Percentiles rank a stretch among this genome's conserved stretches.
Evolutionary conservation across 805 yeast species (phyloP).

Genomic region (Metschnikowia lunata): DNA sequence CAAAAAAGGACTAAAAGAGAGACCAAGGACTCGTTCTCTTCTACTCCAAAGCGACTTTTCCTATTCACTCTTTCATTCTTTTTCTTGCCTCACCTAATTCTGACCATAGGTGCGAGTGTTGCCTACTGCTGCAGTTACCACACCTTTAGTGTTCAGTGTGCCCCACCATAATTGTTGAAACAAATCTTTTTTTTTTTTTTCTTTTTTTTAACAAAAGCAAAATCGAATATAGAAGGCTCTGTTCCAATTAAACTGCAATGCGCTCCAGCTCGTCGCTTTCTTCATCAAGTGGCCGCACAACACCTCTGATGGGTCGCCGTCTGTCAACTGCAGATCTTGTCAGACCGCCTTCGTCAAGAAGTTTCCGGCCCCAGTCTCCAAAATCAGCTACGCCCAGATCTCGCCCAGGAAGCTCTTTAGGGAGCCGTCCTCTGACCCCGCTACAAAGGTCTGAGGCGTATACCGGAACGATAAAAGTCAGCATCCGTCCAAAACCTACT

Average conservation of each 20-base stretch:
- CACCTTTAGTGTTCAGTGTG: too few relatives aligned
- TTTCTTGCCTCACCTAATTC: too few relatives aligned
- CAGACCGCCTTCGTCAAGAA: slow-evolving; percentile 29
- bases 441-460: slow-evolving; percentile 40
- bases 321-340: slow-evolving; percentile 19
- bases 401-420: slow-evolving; percentile 35
- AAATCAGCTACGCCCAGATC: slow-evolving; percentile 19
- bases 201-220: too few relatives aligned
- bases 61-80: too few relatives aligned
- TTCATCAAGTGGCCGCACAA: slow-evolving; percentile 15
- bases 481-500: slow-evolving; percentile 71
- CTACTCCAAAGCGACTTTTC: too few relatives aligned
- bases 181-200: too few relatives aligned
- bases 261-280: slow-evolving; percentile 17
- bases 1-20: too few relatives aligned
- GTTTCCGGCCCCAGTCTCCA: slow-evolving; percentile 31
- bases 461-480: slow-evolving; percentile 70
- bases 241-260: slow-evolving; percentile 2
- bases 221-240: too few relatives aligned
- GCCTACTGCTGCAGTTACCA: too few relatives aligned
- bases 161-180: too few relatives aligned
- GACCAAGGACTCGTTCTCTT: too few relatives aligned
- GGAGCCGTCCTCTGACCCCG: slow-evolving; percentile 39
- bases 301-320: slow-evolving; percentile 12
- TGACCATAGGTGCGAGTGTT: too few relatives aligned